These are phyloP conservation scores for Eucalyptus virginea DNA, from an alignment of 345 rosid species.

Conservation along the genomic window DNA sequence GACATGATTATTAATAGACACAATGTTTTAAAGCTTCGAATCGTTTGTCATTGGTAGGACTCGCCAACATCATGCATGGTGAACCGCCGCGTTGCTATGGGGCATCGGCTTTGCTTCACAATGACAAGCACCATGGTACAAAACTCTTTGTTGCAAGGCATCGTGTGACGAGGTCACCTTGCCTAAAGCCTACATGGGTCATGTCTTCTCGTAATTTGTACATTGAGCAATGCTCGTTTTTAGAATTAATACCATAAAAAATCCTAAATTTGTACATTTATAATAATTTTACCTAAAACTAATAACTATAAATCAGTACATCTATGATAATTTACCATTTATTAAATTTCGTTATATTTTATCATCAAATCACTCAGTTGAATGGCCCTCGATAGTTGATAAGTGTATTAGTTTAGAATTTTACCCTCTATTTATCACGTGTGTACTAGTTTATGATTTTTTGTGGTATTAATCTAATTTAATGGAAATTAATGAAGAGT, in stretches of 20 bases:
- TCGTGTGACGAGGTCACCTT: background rate
- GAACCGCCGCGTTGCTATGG: background rate
- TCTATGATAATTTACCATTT: fast-evolving
- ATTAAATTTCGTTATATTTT: too few relatives aligned
- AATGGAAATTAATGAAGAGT: too few relatives aligned
- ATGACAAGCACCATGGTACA: background rate
- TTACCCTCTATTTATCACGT: too few relatives aligned
- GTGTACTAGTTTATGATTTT: too few relatives aligned
- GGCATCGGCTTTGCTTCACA: background rate
- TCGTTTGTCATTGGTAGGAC: background rate
- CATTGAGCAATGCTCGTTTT: background rate
- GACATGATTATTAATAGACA: background rate
- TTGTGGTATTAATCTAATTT: too few relatives aligned
- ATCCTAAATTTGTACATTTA: too few relatives aligned
- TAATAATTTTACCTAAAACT: too few relatives aligned
- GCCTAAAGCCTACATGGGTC: background rate
- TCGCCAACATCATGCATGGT: background rate
- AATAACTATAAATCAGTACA: too few relatives aligned
- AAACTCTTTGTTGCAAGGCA: background rate
- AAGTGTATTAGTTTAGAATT: fast-evolving
- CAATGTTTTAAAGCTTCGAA: background rate
- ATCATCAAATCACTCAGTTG: too few relatives aligned
- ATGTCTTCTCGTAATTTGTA: background rate
- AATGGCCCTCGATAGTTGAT: too few relatives aligned
- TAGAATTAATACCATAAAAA: too few relatives aligned